Base-by-base conservation (phyloP, 2,329 filamentous ascomycete species). In the Aspergillus carbonarius region DNA sequence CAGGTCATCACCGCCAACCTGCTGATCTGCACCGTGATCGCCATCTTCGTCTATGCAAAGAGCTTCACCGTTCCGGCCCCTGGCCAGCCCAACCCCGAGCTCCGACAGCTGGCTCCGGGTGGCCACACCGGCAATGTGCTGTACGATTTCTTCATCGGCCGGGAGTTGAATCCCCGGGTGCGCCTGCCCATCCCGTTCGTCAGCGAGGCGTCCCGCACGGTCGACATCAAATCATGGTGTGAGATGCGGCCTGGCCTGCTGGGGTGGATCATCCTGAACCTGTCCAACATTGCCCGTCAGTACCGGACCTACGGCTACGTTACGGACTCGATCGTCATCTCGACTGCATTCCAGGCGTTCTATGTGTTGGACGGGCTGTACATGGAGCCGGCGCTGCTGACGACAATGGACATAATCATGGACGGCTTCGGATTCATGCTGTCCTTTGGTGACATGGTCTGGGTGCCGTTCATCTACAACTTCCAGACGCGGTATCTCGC, bases 341-440 rank as follows among this genome's bases (percentile, higher is more conserved):
- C 95, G 67, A 88, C 90, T 3, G 71, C 84, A 15, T 88, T 93
- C 59, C 93, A 98, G 76, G 81, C 84, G 0, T 76, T 96, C 59
- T 98, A 98, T 75, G 86, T 92, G 5, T 79, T 97, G 35, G 93
- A 98, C 72, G 87, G 87, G 7, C 86, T 92, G 63, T 92, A 88
- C 80, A 95, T 93, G 84, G 93, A 98, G 74, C 83, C 90, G 0
- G 89, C 92, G 2, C 89, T 97, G 62, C 79, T 97, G 63, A 97
- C 93, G 1, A 97, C 92, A 32, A 97, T 98, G 78, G 93, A 98
- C 72, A 89, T 97, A 65, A 96, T 89, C 53, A 91, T 88, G 42
- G 93, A 98, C 68, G 93, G 93, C 5, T 96, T 98, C 67, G 93
- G 93, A 54, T 92, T 92, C 79, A 98, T 98, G 93, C 83, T 98